A percentile compares a stretch with the other conserved stretches of the same genome.
Conservation (phyloP, 2,329 filamentous ascomycete genomes). For the Claviceps paspali region DNA sequence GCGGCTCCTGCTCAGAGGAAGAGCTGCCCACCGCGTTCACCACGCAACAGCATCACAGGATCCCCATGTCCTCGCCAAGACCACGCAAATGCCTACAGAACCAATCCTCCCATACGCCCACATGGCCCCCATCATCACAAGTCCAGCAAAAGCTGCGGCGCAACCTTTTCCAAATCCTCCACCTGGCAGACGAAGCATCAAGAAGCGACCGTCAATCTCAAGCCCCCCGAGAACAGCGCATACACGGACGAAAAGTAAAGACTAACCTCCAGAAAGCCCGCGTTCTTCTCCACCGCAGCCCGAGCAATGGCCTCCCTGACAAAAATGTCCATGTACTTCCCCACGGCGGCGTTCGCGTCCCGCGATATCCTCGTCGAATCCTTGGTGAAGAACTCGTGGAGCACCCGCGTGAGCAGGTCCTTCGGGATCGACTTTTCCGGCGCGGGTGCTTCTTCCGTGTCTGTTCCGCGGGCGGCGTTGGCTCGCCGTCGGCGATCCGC, state of each 20-base stretch:
- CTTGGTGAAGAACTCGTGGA: slow-evolving; percentile 66
- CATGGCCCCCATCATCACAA: slow-evolving; percentile 15
- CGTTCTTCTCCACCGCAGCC: slow-evolving; percentile 53
- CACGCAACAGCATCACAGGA: too few relatives aligned
- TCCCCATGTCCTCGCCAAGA: too few relatives aligned
- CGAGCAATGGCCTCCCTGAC: slow-evolving; percentile 77
- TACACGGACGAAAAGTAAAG: background rate
- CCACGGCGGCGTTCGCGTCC: slow-evolving; percentile 62
- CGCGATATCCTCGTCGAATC: slow-evolving; percentile 58
- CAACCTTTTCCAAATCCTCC: slow-evolving; percentile 79
- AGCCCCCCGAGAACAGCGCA: too few relatives aligned
- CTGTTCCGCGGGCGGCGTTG: slow-evolving; percentile 5
- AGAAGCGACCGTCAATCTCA: too few relatives aligned
- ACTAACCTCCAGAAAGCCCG: slow-evolving; percentile 62
- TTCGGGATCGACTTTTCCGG: slow-evolving; percentile 44
- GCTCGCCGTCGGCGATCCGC: slow-evolving; percentile 3
- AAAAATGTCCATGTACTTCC: slow-evolving; percentile 83
- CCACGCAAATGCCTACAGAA: too few relatives aligned
- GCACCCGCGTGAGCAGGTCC: slow-evolving; percentile 57
- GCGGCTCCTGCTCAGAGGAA: too few relatives aligned
- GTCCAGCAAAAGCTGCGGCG: slow-evolving; percentile 73
- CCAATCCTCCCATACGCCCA: too few relatives aligned
- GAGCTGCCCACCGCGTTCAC: too few relatives aligned
- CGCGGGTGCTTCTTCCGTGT: slow-evolving; percentile 19
- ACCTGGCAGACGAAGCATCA: slow-evolving; percentile 32